These are phyloP conservation scores for Onygenales sp. DNA, from an alignment of 2,329 filamentous ascomycete genomes.

Conservation along the genomic window DNA sequence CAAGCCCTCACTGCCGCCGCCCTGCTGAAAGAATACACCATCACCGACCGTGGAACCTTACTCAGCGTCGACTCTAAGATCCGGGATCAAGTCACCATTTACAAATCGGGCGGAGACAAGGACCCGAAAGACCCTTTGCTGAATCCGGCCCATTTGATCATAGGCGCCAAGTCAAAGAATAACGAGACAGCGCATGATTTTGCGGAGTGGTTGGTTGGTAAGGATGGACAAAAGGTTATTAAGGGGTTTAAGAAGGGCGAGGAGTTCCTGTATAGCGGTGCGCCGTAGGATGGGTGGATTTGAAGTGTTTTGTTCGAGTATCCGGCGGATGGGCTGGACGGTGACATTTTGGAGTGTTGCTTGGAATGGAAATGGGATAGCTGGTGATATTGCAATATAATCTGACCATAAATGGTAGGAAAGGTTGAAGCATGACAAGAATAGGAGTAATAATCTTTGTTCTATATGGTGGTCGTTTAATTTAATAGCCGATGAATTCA, in stretches of 20 bases:
- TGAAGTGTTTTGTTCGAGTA: too few species aligned
- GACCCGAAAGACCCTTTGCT: conserved; percentile 28
- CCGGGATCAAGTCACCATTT: conserved; percentile 24
- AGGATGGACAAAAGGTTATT: conserved; percentile 28
- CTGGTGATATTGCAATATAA: too few species aligned
- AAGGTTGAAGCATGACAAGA: too few species aligned
- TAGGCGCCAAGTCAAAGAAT: conserved; percentile 28
- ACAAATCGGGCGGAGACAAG: conserved; percentile 24
- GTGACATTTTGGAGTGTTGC: too few species aligned
- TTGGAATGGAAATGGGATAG: too few species aligned
- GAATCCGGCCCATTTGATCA: conserved; percentile 35
- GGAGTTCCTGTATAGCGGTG: conserved; percentile 28
- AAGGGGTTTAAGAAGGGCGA: conserved; percentile 30
- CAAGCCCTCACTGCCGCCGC: conserved; percentile 37
- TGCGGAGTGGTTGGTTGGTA: conserved; percentile 30
- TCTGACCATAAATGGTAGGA: too few species aligned
- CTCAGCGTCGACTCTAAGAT: conserved; percentile 28
- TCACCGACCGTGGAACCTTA: conserved; percentile 40
- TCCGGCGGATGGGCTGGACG: too few species aligned
- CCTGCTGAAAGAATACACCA: conserved; percentile 36
- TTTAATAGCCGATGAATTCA: too few species aligned
- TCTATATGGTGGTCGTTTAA: too few species aligned
- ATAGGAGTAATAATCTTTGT: too few species aligned
- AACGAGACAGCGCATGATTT: conserved; percentile 27
- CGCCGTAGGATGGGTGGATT: conserved; percentile 15